Conservation (phyloP, 495 filamentous ascomycete genomes). For the Talaromyces wortmannii region DNA sequence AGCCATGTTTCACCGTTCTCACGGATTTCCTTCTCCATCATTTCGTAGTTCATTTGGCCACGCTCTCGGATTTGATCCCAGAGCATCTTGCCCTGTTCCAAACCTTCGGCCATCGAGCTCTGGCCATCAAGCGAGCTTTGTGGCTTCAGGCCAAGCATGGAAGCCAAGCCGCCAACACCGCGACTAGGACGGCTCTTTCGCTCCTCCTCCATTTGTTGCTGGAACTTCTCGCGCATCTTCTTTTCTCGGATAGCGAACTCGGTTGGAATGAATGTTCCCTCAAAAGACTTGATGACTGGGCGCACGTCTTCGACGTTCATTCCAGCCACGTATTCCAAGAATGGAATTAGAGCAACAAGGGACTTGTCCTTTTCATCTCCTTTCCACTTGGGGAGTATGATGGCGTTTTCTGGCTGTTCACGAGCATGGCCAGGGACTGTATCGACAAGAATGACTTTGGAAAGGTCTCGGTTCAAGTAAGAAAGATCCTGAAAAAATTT, state of each 20-base stretch:
- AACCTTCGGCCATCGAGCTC: slow-evolving; percentile 59
- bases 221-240: slow-evolving; percentile 68
- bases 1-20: slow-evolving; percentile 93
- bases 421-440: slow-evolving; percentile 73
- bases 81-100: slow-evolving; percentile 88
- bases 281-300: slow-evolving; percentile 77
- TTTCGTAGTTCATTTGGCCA: slow-evolving; percentile 82
- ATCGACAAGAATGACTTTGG: slow-evolving; percentile 89
- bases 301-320: slow-evolving; percentile 85
- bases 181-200: slow-evolving; percentile 52
- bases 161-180: slow-evolving; percentile 57
- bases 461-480: slow-evolving; percentile 91
- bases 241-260: slow-evolving; percentile 91
- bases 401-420: slow-evolving; percentile 87
- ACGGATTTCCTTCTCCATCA: slow-evolving; percentile 79
- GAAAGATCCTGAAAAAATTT: slow-evolving; percentile 65
- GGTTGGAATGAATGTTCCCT: slow-evolving; percentile 74
- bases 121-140: slow-evolving; percentile 54
- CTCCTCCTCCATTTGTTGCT: slow-evolving; percentile 67
- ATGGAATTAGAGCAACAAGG: slow-evolving; percentile 82
- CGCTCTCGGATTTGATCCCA: slow-evolving; percentile 88
- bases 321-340: slow-evolving; percentile 93
- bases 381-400: slow-evolving; percentile 84
- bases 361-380: slow-evolving; percentile 76
- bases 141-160: slow-evolving; percentile 69